phyloP scores from a whole-genome alignment of 2,329 filamentous ascomycete genomes.

The Amesomyces nigricolor region DNA sequence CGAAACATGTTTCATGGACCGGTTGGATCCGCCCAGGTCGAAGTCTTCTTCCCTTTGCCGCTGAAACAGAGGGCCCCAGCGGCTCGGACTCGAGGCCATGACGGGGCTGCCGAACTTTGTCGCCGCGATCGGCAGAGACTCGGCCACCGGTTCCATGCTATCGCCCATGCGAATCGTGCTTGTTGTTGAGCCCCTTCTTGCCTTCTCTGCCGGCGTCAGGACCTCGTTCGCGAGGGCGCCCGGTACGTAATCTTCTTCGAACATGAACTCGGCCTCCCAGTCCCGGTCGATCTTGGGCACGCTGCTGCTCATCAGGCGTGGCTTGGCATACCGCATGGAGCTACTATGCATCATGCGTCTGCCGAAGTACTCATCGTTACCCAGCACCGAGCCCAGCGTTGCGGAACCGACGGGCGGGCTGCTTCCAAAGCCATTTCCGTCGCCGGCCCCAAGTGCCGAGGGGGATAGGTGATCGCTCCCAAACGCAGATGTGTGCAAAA shows the following conservation, averaged over 20 bases:
- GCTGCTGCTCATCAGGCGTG: conserved; percentile 65
- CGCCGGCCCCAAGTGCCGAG: conserved; percentile 23
- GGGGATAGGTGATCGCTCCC: conserved; percentile 57
- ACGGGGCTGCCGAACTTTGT: conserved; percentile 58
- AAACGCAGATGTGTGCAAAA: conserved; percentile 62
- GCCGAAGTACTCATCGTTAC: conserved; percentile 58
- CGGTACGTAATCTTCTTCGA: conserved; percentile 86
- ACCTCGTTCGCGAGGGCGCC: conserved; percentile 59
- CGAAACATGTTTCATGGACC: conserved; percentile 43
- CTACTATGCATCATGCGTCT: conserved; percentile 66
- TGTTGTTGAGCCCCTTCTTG: conserved; percentile 50
- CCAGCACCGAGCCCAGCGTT: conserved; percentile 47
- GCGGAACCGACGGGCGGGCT: conserved; percentile 43
- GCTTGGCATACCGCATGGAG: conserved; percentile 52
- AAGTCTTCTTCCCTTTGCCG: conserved; percentile 54
- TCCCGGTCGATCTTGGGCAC: conserved; percentile 58
- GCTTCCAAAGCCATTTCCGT: conserved; percentile 40
- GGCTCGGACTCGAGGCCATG: conserved; percentile 51
- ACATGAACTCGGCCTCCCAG: conserved; percentile 65
- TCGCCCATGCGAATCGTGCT: conserved; percentile 43
- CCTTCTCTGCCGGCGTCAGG: conserved; percentile 62
- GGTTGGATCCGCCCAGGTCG: conserved; percentile 17
- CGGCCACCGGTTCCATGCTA: conserved; percentile 32
- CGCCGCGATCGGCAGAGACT: conserved; percentile 40
- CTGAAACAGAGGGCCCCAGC: conserved; percentile 57